Conservation (phyloP, 768 basidiomycete species). For the Boletus barrowsii region DNA sequence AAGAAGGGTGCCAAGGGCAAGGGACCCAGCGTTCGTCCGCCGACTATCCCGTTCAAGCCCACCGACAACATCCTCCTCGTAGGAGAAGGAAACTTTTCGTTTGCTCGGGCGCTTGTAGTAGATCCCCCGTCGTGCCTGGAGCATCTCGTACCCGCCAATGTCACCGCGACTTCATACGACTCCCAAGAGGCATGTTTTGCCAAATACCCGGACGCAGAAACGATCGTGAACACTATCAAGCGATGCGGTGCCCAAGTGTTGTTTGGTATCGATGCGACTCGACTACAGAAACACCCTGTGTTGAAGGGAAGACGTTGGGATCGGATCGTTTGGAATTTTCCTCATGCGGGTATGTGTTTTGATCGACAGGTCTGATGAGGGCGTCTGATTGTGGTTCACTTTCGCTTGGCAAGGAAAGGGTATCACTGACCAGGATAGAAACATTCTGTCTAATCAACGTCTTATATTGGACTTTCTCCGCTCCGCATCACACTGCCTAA, state of each 20-base stretch:
- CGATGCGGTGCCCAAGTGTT: slow-evolving; percentile 64
- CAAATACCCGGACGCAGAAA: slow-evolving; percentile 77
- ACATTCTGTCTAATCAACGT: slow-evolving; percentile 85
- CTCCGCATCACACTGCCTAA: slow-evolving; percentile 62
- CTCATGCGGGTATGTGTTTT: slow-evolving; percentile 77
- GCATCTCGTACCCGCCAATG: slow-evolving; percentile 56
- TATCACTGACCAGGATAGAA: slow-evolving; percentile 90
- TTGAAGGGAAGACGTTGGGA: slow-evolving; percentile 70
- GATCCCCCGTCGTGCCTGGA: slow-evolving; percentile 44
- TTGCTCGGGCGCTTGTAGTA: slow-evolving; percentile 67
- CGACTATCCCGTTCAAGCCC: slow-evolving; percentile 61
- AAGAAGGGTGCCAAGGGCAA: slow-evolving; percentile 37
- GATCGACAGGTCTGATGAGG: not conserved
- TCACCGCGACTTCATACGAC: slow-evolving; percentile 88
- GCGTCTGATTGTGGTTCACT: not conserved
- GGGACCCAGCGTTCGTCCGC: slow-evolving; percentile 28
- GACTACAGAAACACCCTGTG: slow-evolving; percentile 53
- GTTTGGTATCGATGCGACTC: slow-evolving; percentile 84
- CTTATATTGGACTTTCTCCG: slow-evolving; percentile 80
- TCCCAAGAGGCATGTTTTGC: slow-evolving; percentile 66
- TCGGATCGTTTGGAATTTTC: slow-evolving; percentile 92
- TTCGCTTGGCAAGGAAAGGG: slow-evolving; percentile 59
- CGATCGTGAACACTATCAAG: slow-evolving; percentile 53
- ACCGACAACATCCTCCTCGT: slow-evolving; percentile 73
- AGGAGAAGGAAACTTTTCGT: slow-evolving; percentile 97